Evolutionary conservation across 2,329 filamentous ascomycete species (phyloP).

Genomic region (Capronia coronata): DNA sequence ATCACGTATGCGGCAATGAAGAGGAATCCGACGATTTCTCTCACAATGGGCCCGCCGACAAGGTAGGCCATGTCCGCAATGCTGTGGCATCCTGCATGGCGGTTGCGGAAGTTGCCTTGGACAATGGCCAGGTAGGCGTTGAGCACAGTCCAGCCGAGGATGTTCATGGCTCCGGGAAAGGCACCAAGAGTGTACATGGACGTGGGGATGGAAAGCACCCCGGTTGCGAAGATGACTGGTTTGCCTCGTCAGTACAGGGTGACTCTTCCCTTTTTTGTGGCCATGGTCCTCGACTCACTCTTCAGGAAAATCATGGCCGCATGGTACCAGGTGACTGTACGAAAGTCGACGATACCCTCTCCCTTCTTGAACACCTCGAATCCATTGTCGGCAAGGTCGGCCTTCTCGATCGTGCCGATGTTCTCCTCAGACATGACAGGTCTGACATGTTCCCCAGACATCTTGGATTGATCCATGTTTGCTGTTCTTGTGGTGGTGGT

Average conservation of each 20-base stretch:
- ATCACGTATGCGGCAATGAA: constrained; percentile 37
- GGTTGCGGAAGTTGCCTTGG: constrained; percentile 47
- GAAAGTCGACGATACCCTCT: constrained; percentile 42
- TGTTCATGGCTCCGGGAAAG: constrained; percentile 43
- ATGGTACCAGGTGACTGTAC: constrained; percentile 49
- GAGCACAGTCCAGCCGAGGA: constrained; percentile 45
- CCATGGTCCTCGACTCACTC: constrained; percentile 26
- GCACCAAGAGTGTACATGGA: constrained; percentile 45
- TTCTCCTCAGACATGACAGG: not conserved
- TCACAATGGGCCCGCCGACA: not conserved
- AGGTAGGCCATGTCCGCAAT: not conserved
- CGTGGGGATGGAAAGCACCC: constrained; percentile 45
- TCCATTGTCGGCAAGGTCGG: not conserved
- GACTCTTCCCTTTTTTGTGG: no score
- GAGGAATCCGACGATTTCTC: constrained; percentile 31
- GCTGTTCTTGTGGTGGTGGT: not conserved
- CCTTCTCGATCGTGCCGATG: not conserved
- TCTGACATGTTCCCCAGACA: not conserved
- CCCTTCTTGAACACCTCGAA: not conserved
- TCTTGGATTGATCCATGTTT: not conserved
- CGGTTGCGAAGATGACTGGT: constrained; percentile 39
- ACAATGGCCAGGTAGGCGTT: constrained; percentile 43
- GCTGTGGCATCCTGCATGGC: constrained; percentile 47
- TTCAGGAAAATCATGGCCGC: constrained; percentile 51
- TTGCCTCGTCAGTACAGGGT: not conserved